phyloP scores from a whole-genome alignment of 75 land plant species.

The Sequoiadendron giganteum region DNA sequence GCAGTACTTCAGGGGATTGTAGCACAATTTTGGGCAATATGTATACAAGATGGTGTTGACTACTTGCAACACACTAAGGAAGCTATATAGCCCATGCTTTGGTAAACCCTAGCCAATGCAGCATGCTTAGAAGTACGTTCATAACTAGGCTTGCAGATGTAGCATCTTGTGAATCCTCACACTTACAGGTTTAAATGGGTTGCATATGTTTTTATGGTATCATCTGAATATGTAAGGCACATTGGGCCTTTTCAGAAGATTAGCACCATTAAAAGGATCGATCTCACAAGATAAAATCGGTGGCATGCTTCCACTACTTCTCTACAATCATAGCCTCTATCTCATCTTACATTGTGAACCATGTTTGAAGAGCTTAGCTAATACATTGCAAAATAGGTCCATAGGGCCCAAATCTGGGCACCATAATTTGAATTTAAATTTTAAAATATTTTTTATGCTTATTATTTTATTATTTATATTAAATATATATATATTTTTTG shows the following conservation, averaged over 20 bases:
- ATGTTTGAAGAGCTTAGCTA: constrained; percentile 58
- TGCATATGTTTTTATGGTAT: neutral
- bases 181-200: neutral
- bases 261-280: neutral
- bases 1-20: neutral
- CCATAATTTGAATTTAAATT: no score
- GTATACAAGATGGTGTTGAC: neutral
- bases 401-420: no score
- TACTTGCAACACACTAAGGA: neutral
- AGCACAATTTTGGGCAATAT: neutral
- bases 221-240: neutral
- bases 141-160: neutral
- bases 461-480: no score
- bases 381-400: no score
- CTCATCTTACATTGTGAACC: constrained; percentile 22
- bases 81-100: neutral
- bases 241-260: neutral
- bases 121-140: neutral
- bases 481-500: no score
- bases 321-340: neutral
- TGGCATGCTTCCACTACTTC: neutral
- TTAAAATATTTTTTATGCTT: no score
- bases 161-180: neutral
- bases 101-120: neutral
- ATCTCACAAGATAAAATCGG: neutral